Evolutionary conservation across 345 rosid species (phyloP).

Genomic region (Raphanus raphanistrum): DNA sequence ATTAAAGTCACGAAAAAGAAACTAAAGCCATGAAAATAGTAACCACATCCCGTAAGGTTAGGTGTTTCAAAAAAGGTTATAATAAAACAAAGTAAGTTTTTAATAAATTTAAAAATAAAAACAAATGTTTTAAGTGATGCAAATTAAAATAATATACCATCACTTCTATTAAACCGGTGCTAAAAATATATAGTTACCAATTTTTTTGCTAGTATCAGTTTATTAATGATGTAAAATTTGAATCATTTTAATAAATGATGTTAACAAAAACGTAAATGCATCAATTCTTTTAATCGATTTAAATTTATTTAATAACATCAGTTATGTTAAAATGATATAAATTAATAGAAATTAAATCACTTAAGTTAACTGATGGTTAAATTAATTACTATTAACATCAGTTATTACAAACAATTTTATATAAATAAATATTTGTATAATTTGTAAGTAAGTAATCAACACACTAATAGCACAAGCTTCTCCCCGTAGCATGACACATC

Average conservation of each 20-base stretch:
- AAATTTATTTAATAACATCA: not conserved
- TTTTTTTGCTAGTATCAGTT: not conserved
- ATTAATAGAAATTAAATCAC: not conserved
- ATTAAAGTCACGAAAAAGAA: too few species aligned
- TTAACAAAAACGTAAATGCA: not conserved
- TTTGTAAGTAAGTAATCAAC: not conserved
- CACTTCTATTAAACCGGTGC: not conserved
- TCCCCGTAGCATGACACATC: too few species aligned
- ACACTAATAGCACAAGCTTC: too few species aligned
- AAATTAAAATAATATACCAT: too few species aligned
- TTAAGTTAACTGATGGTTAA: not conserved
- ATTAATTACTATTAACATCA: not conserved
- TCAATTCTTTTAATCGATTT: not conserved
- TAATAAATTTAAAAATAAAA: too few species aligned
- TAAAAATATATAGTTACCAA: not conserved
- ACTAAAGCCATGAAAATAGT: too few species aligned
- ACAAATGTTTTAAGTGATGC: too few species aligned
- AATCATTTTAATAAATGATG: not conserved
- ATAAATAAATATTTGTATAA: not conserved
- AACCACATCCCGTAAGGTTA: too few species aligned
- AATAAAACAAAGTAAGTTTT: too few species aligned
- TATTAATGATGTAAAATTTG: not conserved
- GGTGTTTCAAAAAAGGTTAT: too few species aligned
- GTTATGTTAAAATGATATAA: too few species aligned
- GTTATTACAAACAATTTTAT: not conserved